These are phyloP conservation scores for Geosmithia putterillii DNA, from an alignment of 2,329 filamentous ascomycete species.

Conservation along the genomic window DNA sequence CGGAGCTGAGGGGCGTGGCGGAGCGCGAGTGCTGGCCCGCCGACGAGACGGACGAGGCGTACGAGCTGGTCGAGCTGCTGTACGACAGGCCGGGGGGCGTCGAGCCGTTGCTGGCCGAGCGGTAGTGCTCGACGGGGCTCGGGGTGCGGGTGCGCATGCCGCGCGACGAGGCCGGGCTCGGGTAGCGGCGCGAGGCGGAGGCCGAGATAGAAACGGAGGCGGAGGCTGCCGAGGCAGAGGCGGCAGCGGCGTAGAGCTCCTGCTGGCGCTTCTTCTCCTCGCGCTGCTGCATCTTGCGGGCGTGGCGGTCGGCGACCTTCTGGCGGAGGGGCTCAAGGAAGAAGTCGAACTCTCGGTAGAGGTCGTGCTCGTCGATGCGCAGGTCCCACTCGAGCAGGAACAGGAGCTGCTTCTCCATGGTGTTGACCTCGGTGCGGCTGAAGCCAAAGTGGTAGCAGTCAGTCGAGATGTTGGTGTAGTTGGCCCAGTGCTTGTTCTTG, in stretches of 20 bases:
- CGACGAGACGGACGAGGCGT: slow-evolving; percentile 33
- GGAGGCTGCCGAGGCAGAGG: no score
- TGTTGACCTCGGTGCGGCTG: slow-evolving; percentile 88
- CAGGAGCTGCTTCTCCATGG: slow-evolving; percentile 98
- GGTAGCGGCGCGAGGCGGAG: slow-evolving; percentile 22
- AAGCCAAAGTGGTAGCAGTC: slow-evolving; percentile 66
- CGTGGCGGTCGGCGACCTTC: slow-evolving; percentile 37
- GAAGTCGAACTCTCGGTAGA: slow-evolving; percentile 74
- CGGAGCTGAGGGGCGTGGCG: slow-evolving; percentile 38
- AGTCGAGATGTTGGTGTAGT: slow-evolving; percentile 71
- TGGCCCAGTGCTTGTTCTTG: slow-evolving; percentile 99
- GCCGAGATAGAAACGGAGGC: no score
- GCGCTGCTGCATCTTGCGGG: slow-evolving; percentile 35
- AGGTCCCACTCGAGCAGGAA: slow-evolving; percentile 93
- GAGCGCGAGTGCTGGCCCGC: slow-evolving; percentile 35
- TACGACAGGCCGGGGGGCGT: slow-evolving; percentile 36
- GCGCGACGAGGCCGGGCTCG: slow-evolving; percentile 33
- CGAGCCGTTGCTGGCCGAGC: slow-evolving; percentile 16
- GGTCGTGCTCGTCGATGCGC: slow-evolving; percentile 70
- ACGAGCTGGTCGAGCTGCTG: slow-evolving; percentile 36
- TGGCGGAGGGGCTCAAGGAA: slow-evolving; percentile 79
- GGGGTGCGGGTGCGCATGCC: slow-evolving; percentile 26
- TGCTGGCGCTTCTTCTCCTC: slow-evolving; percentile 30
- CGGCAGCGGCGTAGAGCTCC: slow-evolving; percentile 20
- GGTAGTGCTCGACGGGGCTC: slow-evolving; percentile 26